Conservation (phyloP, 2,329 filamentous ascomycete genomes). For the Lomentospora prolificans region DNA sequence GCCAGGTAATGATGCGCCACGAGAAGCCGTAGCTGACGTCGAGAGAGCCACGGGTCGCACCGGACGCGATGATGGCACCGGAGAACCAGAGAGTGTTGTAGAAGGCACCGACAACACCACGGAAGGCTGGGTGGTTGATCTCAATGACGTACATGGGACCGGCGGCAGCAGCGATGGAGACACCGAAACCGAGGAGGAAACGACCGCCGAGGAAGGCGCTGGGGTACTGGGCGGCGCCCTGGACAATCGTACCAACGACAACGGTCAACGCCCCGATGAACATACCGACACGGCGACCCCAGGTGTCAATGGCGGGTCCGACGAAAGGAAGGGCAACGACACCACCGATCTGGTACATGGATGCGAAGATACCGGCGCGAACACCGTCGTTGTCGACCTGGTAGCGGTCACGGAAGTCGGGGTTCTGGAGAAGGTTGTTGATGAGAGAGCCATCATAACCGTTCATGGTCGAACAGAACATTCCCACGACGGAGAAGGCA, state of each 20-base stretch:
- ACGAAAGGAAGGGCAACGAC: slow-evolving; percentile 35
- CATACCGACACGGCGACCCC: slow-evolving; percentile 36
- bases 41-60: slow-evolving; percentile 33
- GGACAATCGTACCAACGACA: slow-evolving; percentile 22
- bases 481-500: slow-evolving; percentile 33
- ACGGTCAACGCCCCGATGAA: slow-evolving; percentile 31
- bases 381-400: slow-evolving; percentile 31
- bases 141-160: slow-evolving; percentile 57
- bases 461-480: slow-evolving; percentile 42
- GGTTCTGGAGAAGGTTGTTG: slow-evolving; percentile 36
- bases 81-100: slow-evolving; percentile 35
- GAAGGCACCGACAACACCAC: slow-evolving; percentile 51
- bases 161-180: slow-evolving; percentile 47
- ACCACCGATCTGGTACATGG: slow-evolving; percentile 43
- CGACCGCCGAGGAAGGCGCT: slow-evolving; percentile 46
- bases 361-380: slow-evolving; percentile 38
- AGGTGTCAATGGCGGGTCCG: slow-evolving; percentile 35
- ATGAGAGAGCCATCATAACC: slow-evolving; percentile 42
- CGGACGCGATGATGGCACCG: slow-evolving; percentile 34
- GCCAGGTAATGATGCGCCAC: slow-evolving; percentile 32
- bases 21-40: slow-evolving; percentile 26
- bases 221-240: slow-evolving; percentile 24
- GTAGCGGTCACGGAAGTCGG: slow-evolving; percentile 28
- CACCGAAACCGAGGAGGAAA: slow-evolving; percentile 47
- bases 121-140: slow-evolving; percentile 51